These are phyloP conservation scores for Paramecium tetraurelia DNA, from an alignment of 73 alveolate species.

Conservation along the genomic window DNA sequence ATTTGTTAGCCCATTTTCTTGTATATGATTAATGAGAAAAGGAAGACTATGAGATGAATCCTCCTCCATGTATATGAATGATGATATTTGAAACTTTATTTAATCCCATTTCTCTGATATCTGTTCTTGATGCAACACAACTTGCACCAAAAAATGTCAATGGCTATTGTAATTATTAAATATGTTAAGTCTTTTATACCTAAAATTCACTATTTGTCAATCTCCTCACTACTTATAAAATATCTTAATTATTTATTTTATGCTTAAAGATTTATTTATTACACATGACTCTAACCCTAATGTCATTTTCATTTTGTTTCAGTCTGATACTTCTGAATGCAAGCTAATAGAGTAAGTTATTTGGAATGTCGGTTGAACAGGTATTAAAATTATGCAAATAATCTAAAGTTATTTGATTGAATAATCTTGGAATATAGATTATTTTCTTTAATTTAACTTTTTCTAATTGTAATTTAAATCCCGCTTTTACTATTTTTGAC, in stretches of 20 bases:
- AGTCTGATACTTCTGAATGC: not conserved
- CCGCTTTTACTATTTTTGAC: not conserved
- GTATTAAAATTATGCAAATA: not conserved
- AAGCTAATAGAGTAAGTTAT: not conserved
- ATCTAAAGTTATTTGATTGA: not conserved
- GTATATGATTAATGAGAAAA: constrained; percentile 88
- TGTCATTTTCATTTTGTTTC: not conserved
- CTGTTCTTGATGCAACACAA: not conserved
- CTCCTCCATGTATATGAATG: constrained; percentile 97
- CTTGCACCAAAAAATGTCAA: not conserved
- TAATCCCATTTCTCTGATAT: not conserved
- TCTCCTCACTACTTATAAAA: not conserved
- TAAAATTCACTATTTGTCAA: not conserved
- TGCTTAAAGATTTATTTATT: not conserved
- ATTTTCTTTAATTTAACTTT: not conserved
- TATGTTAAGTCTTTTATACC: not conserved
- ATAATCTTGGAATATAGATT: constrained; percentile 14
- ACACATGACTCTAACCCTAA: constrained; percentile 25
- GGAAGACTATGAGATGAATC: constrained; percentile 93
- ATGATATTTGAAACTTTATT: constrained; percentile 49
- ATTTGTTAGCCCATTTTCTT: constrained; percentile 87
- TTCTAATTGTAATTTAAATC: not conserved
- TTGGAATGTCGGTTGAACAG: not conserved
- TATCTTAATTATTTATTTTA: not conserved
- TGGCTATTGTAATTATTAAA: not conserved